Evolutionary conservation across 805 yeast species (phyloP).

Genomic region (Spathaspora boniae): DNA sequence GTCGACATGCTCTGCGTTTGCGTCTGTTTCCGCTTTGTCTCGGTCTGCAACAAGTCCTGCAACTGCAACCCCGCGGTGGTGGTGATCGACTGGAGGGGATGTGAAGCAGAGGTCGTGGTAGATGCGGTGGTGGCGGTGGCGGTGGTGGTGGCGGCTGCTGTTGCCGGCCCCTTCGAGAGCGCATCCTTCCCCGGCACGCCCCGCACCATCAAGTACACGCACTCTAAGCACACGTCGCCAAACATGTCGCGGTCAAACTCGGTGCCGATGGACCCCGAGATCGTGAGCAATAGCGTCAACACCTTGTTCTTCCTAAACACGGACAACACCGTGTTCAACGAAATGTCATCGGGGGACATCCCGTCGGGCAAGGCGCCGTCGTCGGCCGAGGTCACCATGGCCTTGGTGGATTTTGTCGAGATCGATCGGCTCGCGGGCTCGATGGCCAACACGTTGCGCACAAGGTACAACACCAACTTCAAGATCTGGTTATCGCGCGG

Average conservation of each 20-base stretch:
- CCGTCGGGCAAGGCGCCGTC: constrained; percentile 56
- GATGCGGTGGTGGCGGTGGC: constrained; percentile 2
- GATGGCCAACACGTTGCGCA: constrained; percentile 75
- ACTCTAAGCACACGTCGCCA: constrained; percentile 64
- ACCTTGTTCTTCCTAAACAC: constrained; percentile 71
- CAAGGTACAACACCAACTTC: constrained; percentile 65
- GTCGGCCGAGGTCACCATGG: constrained; percentile 20
- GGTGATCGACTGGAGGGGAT: constrained; percentile 7
- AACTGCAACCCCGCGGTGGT: constrained; percentile 41
- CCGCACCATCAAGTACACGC: constrained; percentile 58
- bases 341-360: constrained; percentile 62
- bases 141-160: background rate
- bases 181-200: constrained; percentile 46
- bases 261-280: constrained; percentile 59
- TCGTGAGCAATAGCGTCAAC: constrained; percentile 65
- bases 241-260: constrained; percentile 63
- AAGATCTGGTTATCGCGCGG: constrained; percentile 70
- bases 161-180: constrained; percentile 11
- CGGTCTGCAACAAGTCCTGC: constrained; percentile 54
- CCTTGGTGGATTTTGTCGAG: constrained; percentile 35
- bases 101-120: constrained; percentile 6
- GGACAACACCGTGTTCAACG: constrained; percentile 52
- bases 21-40: constrained; percentile 48
- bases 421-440: constrained; percentile 63
- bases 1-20: constrained; percentile 54